These are phyloP conservation scores for Isabelozyma heimii DNA, from an alignment of 805 yeast genomes.

Conservation along the genomic window DNA sequence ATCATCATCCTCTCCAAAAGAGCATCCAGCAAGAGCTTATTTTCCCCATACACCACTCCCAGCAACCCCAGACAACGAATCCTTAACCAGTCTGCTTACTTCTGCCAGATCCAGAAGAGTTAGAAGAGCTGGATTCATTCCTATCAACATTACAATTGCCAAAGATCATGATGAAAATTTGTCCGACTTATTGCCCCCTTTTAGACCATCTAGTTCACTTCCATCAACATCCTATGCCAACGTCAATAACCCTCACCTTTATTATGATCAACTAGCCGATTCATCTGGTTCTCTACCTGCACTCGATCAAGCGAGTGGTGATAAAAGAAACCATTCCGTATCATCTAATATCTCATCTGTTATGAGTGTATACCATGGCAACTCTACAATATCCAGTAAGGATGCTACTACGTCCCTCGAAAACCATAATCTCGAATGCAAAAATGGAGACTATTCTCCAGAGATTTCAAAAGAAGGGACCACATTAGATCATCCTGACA, in stretches of 20 bases:
- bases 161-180: not conserved
- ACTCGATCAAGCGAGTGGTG: not conserved
- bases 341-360: conserved; percentile 17
- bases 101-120: not conserved
- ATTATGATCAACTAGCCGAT: not conserved
- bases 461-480: not conserved
- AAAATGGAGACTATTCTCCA: not conserved
- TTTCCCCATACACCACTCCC: not conserved
- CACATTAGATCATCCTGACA: not conserved
- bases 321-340: conserved; percentile 7
- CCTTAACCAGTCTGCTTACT: not conserved
- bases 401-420: not conserved
- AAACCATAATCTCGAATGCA: no score
- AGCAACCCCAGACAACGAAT: not conserved
- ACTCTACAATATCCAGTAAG: not conserved
- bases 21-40: not conserved
- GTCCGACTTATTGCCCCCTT: conserved; percentile 11
- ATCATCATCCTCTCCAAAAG: conserved; percentile 6
- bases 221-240: not conserved
- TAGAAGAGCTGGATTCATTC: conserved; percentile 5
- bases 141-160: conserved; percentile 5
- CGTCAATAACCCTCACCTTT: not conserved
- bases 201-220: conserved; percentile 1
- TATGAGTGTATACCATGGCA: conserved; percentile 12
- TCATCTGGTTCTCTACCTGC: not conserved